Base-by-base conservation (phyloP, 2,329 filamentous ascomycete species). In the Trichoderma sp. region DNA sequence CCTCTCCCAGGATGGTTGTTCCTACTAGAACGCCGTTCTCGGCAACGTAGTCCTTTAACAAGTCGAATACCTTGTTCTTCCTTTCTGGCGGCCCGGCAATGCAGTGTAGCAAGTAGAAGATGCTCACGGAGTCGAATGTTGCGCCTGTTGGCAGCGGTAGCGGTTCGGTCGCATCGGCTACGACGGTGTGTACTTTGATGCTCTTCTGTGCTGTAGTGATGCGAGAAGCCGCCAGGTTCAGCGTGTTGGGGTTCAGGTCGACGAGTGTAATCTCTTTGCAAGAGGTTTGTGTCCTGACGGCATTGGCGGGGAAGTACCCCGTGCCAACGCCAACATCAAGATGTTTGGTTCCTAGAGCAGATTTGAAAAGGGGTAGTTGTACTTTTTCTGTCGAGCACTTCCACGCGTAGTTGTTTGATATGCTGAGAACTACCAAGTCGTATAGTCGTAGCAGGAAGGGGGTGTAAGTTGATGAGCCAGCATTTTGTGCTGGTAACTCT, bases 251-350 rank as follows among this genome's bases (percentile, higher is more conserved):
- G 62, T 80, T 83, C 23, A 82, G 72, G 74, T 84, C 83, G 55
- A 81, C 74, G 12, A 84, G 77, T 1, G 80, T 79, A 4, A 84
- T 73, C 6, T 77, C 73, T 50, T 79, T 77, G 61, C 69, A 72
- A 3, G 39, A n/a, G 2, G 63, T 30, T 5, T 53, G 55, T 4
- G 23, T 34, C 15, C 71, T 59, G 28, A 81, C 74, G 6, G 78
- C 76, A 12, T 71, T 72, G 30, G 79, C 76, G 1, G 80, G 81
- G 63, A 81, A 82, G 73, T 78, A 84, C 12, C 81, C 82, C 3
- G 80, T 80, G 1, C 79, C 82, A n/a, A 83, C 81, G 63, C 82
- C 82, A 28, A 81, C 76, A 74, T 84, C 82, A 23, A 84, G 78
- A 70, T 83, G 82, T 30, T 76, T 74, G n/a, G 73, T 62, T 6